phyloP scores from a whole-genome alignment of 495 filamentous ascomycete species.

The Podospora sp. region DNA sequence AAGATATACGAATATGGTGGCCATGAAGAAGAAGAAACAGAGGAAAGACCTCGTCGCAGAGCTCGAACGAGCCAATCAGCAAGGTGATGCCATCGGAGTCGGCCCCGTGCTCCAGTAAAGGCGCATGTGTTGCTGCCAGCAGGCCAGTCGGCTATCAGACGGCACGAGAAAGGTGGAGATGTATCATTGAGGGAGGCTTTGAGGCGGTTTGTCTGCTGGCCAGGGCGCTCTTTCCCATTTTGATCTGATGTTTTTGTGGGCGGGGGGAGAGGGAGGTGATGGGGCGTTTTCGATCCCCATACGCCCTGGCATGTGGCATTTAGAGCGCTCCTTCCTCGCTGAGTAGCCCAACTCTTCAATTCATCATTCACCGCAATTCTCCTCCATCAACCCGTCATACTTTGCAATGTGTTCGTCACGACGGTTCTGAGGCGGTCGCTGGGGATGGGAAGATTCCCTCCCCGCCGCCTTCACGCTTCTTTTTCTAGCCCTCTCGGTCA shows the following conservation, averaged over 20 bases:
- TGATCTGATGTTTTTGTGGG: not conserved
- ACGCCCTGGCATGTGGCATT: not conserved
- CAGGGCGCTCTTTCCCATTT: not conserved
- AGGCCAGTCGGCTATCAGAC: not conserved
- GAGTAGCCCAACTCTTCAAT: not conserved
- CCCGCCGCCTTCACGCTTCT: not conserved
- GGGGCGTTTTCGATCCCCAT: not conserved
- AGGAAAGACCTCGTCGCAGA: conserved; percentile 45
- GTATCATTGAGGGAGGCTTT: not conserved
- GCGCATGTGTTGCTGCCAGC: conserved; percentile 7
- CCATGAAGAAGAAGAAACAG: conserved; percentile 49
- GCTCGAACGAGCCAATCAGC: conserved; percentile 44
- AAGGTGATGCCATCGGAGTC: conserved; percentile 62
- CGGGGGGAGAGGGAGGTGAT: not conserved
- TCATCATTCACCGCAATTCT: not conserved
- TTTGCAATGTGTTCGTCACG: not conserved
- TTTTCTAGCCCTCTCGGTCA: not conserved
- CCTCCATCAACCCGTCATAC: not conserved
- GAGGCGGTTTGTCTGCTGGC: not conserved
- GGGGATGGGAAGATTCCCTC: not conserved
- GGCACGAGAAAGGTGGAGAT: not conserved
- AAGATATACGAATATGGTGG: conserved; percentile 59
- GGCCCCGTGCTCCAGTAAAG: conserved; percentile 51
- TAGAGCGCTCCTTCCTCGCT: not conserved
- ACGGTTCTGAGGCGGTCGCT: not conserved